Percentiles rank a stretch among this genome's conserved stretches.
Evolutionary conservation across 768 basidiomycete species (phyloP).

Genomic region (Pisolithus microcarpus): DNA sequence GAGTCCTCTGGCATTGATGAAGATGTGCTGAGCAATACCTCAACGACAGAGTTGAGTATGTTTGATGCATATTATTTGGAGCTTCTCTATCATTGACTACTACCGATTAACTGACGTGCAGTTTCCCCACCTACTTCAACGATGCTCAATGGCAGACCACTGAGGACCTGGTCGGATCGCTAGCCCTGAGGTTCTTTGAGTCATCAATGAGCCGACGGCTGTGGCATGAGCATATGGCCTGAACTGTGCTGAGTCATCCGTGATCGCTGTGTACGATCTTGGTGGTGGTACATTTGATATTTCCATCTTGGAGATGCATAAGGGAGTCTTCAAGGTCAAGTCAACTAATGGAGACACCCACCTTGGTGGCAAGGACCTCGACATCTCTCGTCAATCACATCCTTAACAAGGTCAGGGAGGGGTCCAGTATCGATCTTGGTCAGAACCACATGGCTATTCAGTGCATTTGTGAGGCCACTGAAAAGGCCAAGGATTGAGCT

Average conservation of each 20-base stretch:
- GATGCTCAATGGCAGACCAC: conserved; percentile 97
- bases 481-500: conserved; percentile 98
- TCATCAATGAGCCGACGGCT: conserved; percentile 46
- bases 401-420: conserved; percentile 91
- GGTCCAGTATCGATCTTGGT: conserved; percentile 71
- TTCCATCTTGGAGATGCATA: conserved; percentile 98
- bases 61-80: neutral
- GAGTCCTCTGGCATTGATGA: conserved; percentile 59
- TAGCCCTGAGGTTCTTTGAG: conserved; percentile 89
- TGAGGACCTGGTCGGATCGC: conserved; percentile 97
- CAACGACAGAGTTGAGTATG: conserved; percentile 91
- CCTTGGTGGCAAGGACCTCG: conserved; percentile 56
- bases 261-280: too few species aligned
- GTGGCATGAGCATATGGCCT: too few species aligned
- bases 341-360: conserved; percentile 91
- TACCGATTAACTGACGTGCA: conserved; percentile 46
- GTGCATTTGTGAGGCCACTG: conserved; percentile 98
- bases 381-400: conserved; percentile 82
- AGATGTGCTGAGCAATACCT: conserved; percentile 96
- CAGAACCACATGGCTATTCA: conserved; percentile 95
- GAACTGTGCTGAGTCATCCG: conserved; percentile 53
- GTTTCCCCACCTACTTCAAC: conserved; percentile 99
- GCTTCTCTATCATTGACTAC: neutral
- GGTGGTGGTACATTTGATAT: conserved; percentile 51
- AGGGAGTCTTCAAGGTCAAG: conserved; percentile 60